Evolutionary conservation across 139 green algal species (phyloP), one percentile per base, ranked within the genome.

Genomic region (Choricystis sp.): DNA sequence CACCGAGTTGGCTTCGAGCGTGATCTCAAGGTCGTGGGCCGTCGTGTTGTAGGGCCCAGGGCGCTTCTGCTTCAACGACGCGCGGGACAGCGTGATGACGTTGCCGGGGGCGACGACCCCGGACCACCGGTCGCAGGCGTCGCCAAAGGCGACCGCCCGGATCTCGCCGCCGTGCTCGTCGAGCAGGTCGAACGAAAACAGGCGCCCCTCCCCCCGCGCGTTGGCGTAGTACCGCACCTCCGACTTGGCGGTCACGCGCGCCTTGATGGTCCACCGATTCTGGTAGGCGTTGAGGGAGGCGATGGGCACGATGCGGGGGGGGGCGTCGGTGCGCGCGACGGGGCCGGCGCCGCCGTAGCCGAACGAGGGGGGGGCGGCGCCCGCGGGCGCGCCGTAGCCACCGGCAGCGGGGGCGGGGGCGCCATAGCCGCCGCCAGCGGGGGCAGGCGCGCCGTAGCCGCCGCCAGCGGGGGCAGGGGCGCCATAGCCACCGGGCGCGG

Each of bases 241-340:
- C 19, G 70, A 65, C 73, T 92, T 91, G 61, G 63, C 61, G 19
- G 86, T 91, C n/a, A 92, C 80, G 19, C 91, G 73, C 22, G 74
- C 89, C 67, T 92, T 90, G 76, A 99, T 94, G 23, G 90, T 93
- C 93, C 93, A 99, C 21, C 86, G 72, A 22, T 82, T 89, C 48
- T 87, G 78, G 75, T 96, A 99, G 49, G 88, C 87, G 76, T 95
- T 98, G 20, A 99, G 76, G 1, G 68, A 64, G 22, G 60, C 78
- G 78, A 99, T 97, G 49, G 86, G 84, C 31, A 89, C 73, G 67
- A 96, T 87, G 28, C 74, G 60, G 2, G 72, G 60, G 0, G 83
- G 73, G 3, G 79, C 84, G 26, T 83, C 72, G 57, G 86, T 74
- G 30, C 77, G 66, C 0, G 70, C 72, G 16, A 81, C 68, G 2